Conservation (phyloP, 2,329 filamentous ascomycete species). For the Davidsoniella eucalypti region DNA sequence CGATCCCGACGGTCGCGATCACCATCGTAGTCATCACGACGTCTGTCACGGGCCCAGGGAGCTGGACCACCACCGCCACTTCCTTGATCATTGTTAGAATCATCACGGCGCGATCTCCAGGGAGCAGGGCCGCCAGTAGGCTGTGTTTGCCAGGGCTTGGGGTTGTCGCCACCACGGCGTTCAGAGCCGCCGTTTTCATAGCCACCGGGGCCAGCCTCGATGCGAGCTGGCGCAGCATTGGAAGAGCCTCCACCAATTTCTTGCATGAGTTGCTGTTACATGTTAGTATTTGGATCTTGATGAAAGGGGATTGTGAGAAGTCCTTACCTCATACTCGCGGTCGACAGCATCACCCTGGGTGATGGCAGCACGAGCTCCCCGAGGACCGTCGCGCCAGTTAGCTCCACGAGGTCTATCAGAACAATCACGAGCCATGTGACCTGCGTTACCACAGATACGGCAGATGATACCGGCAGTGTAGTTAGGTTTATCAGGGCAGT, state of each 20-base stretch:
- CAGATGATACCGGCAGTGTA: constrained; percentile 99
- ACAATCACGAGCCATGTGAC: constrained; percentile 97
- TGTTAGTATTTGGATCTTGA: constrained; percentile 24
- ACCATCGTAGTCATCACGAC: constrained; percentile 28
- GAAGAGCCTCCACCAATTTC: constrained; percentile 69
- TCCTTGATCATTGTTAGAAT: constrained; percentile 29
- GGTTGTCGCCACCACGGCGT: constrained; percentile 29
- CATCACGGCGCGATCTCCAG: constrained; percentile 45
- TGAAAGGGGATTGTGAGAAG: not conserved
- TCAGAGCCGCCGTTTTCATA: constrained; percentile 35
- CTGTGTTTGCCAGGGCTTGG: constrained; percentile 78
- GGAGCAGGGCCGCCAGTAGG: constrained; percentile 72
- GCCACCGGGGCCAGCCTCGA: constrained; percentile 64
- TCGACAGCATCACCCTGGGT: constrained; percentile 65
- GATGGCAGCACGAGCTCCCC: constrained; percentile 44
- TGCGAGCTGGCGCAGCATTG: constrained; percentile 50
- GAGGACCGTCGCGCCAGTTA: constrained; percentile 60
- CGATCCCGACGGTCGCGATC: constrained; percentile 26
- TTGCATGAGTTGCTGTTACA: constrained; percentile 75
- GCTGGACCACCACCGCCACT: constrained; percentile 31
- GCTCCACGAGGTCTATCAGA: constrained; percentile 81
- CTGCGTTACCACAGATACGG: constrained; percentile 91
- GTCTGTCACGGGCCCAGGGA: constrained; percentile 47
- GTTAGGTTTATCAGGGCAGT: constrained; percentile 94
- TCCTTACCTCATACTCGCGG: constrained; percentile 78